Percentiles rank a stretch among this genome's conserved stretches.
Evolutionary conservation across 345 rosid species (phyloP).

Genomic region (Corymbia maculata): DNA sequence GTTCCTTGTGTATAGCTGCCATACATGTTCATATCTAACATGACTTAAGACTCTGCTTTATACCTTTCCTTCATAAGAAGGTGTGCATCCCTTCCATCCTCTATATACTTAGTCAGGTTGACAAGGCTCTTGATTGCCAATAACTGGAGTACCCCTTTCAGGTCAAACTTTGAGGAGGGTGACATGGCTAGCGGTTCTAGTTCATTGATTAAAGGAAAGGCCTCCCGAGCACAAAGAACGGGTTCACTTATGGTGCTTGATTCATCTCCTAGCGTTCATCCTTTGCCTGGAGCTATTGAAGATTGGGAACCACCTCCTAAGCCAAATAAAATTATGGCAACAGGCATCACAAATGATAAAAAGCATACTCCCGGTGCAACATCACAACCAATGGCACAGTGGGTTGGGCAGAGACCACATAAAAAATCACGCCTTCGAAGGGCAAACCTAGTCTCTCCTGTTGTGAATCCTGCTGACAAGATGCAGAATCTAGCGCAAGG

Average conservation of each 20-base stretch:
- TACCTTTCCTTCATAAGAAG: neutral
- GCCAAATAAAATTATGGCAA: conserved; percentile 23
- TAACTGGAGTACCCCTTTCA: conserved; percentile 1
- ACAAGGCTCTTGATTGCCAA: neutral
- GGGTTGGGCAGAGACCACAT: conserved; percentile 92
- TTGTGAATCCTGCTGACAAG: conserved; percentile 39
- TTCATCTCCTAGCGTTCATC: conserved; percentile 48
- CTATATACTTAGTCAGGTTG: neutral
- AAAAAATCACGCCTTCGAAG: conserved; percentile 86
- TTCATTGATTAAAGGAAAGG: conserved; percentile 50
- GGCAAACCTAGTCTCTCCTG: conserved; percentile 63
- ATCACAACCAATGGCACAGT: conserved; percentile 73
- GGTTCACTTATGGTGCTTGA: conserved; percentile 56
- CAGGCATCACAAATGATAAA: conserved; percentile 29
- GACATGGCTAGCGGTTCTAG: conserved; percentile 40
- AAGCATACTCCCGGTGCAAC: conserved; percentile 45
- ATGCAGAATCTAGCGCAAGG: conserved; percentile 46
- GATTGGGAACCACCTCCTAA: conserved; percentile 44
- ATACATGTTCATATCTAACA: neutral
- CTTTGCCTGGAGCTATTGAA: conserved; percentile 46
- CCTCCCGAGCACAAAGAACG: conserved; percentile 62
- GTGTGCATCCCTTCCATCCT: neutral
- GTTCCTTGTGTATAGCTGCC: neutral
- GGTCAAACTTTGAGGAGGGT: conserved; percentile 54
- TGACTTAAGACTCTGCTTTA: neutral